Conservation (phyloP, 1,139 yeast species). For the Blastobotrys illinoisensis region DNA sequence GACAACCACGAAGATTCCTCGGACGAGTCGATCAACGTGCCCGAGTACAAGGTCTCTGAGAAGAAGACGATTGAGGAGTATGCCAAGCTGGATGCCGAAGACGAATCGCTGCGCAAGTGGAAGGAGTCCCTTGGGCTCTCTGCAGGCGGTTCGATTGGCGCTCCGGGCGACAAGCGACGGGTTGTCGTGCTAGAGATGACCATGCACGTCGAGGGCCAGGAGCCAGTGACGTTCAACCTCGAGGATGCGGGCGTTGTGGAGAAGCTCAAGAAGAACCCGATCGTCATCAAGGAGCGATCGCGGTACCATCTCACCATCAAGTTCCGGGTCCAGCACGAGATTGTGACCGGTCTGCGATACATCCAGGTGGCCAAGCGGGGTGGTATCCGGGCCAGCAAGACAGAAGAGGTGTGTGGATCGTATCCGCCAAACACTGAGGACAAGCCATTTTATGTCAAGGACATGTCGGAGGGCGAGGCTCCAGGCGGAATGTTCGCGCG, state of each 20-base stretch:
- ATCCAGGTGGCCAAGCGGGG: constrained; percentile 80
- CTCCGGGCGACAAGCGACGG: constrained; percentile 64
- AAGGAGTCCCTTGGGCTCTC: constrained; percentile 79
- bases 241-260: constrained; percentile 41
- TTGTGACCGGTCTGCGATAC: constrained; percentile 85
- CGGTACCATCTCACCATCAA: constrained; percentile 66
- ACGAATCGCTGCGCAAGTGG: constrained; percentile 89
- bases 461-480: constrained; percentile 78
- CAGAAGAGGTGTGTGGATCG: constrained; percentile 85
- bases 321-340: constrained; percentile 85
- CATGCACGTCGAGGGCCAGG: constrained; percentile 58
- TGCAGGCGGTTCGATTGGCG: constrained; percentile 36
- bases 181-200: constrained; percentile 79
- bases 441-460: constrained; percentile 73
- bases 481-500: constrained; percentile 87
- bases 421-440: constrained; percentile 85
- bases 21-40: constrained; percentile 8
- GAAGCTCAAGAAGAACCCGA: constrained; percentile 49
- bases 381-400: constrained; percentile 80
- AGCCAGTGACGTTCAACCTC: constrained; percentile 45
- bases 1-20: constrained; percentile 12
- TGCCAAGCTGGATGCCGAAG: constrained; percentile 75
- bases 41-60: constrained; percentile 63
- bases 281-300: constrained; percentile 73
- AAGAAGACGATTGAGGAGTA: constrained; percentile 86